Evolutionary conservation across 2,329 filamentous ascomycete species (phyloP).

Genomic region (Monosporascus ibericus): DNA sequence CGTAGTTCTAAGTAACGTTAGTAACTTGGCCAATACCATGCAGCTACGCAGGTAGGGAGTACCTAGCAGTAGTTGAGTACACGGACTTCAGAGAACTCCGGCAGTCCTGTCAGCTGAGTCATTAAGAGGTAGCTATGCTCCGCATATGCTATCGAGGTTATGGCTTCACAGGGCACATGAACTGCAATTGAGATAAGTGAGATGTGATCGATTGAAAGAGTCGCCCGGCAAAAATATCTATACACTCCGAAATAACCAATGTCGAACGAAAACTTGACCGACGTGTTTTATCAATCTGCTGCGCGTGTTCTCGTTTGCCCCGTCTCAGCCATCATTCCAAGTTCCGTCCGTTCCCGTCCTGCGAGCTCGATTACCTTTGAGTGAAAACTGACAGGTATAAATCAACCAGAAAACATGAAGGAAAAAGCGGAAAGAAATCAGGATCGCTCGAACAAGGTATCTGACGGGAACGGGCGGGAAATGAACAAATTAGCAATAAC

Average conservation of each 20-base stretch:
- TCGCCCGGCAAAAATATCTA: slow-evolving; percentile 16
- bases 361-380: slow-evolving; percentile 20
- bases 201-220: too few relatives aligned
- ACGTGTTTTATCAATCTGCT: slow-evolving; percentile 23
- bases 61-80: too few relatives aligned
- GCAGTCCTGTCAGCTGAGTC: too few relatives aligned
- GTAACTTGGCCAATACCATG: too few relatives aligned
- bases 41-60: too few relatives aligned
- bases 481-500: slow-evolving; percentile 19
- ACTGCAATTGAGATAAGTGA: too few relatives aligned
- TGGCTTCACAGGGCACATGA: too few relatives aligned
- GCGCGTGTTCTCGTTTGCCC: slow-evolving; percentile 13
- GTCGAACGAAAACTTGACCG: slow-evolving; percentile 9
- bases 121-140: too few relatives aligned
- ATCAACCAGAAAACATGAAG: slow-evolving; percentile 8
- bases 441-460: slow-evolving; percentile 58
- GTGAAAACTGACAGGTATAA: slow-evolving; percentile 3
- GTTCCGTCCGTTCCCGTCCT: slow-evolving; percentile 12
- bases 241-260: slow-evolving; percentile 11
- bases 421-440: slow-evolving; percentile 13
- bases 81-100: too few relatives aligned
- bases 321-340: slow-evolving; percentile 1
- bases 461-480: slow-evolving; percentile 31
- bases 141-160: too few relatives aligned
- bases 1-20: too few relatives aligned